Base-by-base conservation (phyloP, 2,329 filamentous ascomycete genomes). In the Arthrobotrys sphaeroides region DNA sequence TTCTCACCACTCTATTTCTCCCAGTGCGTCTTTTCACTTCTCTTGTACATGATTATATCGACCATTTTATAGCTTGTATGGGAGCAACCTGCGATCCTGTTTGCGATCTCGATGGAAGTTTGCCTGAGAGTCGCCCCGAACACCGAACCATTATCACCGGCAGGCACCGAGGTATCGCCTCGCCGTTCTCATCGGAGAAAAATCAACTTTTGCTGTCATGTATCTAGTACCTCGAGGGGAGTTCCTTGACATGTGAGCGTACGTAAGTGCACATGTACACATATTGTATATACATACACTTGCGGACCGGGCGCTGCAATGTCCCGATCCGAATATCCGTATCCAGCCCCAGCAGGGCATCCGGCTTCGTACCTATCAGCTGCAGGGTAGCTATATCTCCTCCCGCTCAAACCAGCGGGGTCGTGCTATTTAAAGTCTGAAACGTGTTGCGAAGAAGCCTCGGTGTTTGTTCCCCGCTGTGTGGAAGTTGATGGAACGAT, bases 1-100 rank as follows among this genome's bases (percentile, higher is more conserved):
- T 62, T 74, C 70, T 75, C 72, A 75, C 72, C 72, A 75, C 72
- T 75, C 72, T 68, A 51, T 55, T 20, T 53, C 31, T n/a, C 16
- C 47, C 26, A 42, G 55, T 33, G 40, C 64, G 31, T 22, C 55
- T 47, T 62, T 75, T 65, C 57, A 36, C 55, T 75, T 75, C 64
- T 38, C 4, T 7, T 75, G 72, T 75, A 69, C 22, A 75, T 68
- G 36, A 26, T 53, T 43, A 60, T 57, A 49, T 26, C 33, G 24
- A 53, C 49, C 33, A 26, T 26, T 53, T 28, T 40, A 45, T 59
- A 13, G 24, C 51, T 49, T 42, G 43, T 38, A 53, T 60, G 16
- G 22, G 45, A 73, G 38, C 28, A 51, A 20, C 22, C n/a, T 31
- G 53, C 20, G n/a, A 42, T 31, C 38, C 36, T 31, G 22, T 60